Evolutionary conservation across 2,329 filamentous ascomycete species (phyloP).

Genomic region (Cordyceps fumosorosea): DNA sequence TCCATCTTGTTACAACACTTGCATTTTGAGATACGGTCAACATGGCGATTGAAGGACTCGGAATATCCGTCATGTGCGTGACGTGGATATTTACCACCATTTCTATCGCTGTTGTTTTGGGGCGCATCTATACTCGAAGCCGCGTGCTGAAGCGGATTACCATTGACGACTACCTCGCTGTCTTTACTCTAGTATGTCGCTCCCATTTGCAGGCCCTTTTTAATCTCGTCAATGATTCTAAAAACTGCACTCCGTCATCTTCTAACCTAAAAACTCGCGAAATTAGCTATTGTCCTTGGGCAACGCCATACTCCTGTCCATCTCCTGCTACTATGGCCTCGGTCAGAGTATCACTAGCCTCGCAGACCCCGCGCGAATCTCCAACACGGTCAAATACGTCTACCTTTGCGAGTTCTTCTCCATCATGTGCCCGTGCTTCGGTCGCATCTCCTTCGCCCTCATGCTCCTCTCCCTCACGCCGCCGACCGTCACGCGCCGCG

Average conservation of each 20-base stretch:
- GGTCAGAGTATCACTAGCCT: not conserved
- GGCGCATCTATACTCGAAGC: not conserved
- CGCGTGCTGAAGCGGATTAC: not conserved
- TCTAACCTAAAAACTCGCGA: not conserved
- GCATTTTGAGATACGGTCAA: not conserved
- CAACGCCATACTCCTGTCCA: not conserved
- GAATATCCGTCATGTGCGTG: not conserved
- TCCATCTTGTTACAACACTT: not conserved
- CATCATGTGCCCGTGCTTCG: slow-evolving; percentile 4
- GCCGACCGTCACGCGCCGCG: not conserved
- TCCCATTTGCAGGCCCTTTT: not conserved
- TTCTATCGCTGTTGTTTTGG: not conserved
- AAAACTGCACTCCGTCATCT: not conserved
- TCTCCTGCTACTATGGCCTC: not conserved
- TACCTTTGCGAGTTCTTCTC: slow-evolving; percentile 6
- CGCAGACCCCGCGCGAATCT: not conserved
- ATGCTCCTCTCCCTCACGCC: not conserved
- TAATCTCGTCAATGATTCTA: no score
- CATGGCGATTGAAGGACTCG: not conserved
- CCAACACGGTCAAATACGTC: slow-evolving; percentile 3
- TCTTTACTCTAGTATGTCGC: not conserved
- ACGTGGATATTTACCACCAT: not conserved
- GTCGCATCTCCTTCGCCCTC: not conserved
- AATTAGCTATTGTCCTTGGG: not conserved
- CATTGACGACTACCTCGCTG: not conserved